Evolutionary conservation across 2,329 filamentous ascomycete genomes (phyloP), one percentile per base, ranked within the genome.

Genomic region (Monosporascus sp.): DNA sequence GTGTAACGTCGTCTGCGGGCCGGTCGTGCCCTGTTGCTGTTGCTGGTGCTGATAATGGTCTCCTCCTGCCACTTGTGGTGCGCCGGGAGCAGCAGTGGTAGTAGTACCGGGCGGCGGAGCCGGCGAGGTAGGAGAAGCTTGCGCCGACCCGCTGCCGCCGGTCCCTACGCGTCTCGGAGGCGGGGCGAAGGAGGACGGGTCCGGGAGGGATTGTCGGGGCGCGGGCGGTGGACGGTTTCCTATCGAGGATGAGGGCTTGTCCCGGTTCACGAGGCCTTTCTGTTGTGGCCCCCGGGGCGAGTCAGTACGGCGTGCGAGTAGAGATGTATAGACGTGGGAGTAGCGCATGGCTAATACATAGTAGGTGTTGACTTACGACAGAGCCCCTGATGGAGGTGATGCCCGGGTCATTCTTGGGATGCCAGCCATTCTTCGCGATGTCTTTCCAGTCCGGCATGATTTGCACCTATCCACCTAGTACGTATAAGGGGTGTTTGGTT

Each of bases 151-250:
- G 36, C 24, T 47, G 9, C 57, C 59, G 31, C 57, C 51, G 27
- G 39, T 51, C 17, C 62, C 64, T 14, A 66, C 69, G 56, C 81
- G 87, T 62, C 83, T 92, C 0, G 91, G 91, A 25, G 91, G 91
- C 24, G 90, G 89, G 2, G 82, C 90, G 66, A 96, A 96, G 17
- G 83, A 81, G 1, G 82, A 69, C 1, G 90, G 91, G 65, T 96
- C 90, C 66, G 83, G 85, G 31, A 96, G 78, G 3, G 82, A 77
- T 8, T 83, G 77, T 44, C 95, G 72, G 1, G 91, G 90, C 17
- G 17, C 78, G 76, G 34, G 80, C 71, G 45, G 72, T 68, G 58
- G 76, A 74, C 51, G 69, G 60, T 22, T 61, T 55, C 14, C 59
- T 57, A 17, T 67, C 61, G 57, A 48, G n/a, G 55, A 55, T 20